phyloP scores from a whole-genome alignment of 1,284 basidiomycete genomes.

The Marasmius oreades region DNA sequence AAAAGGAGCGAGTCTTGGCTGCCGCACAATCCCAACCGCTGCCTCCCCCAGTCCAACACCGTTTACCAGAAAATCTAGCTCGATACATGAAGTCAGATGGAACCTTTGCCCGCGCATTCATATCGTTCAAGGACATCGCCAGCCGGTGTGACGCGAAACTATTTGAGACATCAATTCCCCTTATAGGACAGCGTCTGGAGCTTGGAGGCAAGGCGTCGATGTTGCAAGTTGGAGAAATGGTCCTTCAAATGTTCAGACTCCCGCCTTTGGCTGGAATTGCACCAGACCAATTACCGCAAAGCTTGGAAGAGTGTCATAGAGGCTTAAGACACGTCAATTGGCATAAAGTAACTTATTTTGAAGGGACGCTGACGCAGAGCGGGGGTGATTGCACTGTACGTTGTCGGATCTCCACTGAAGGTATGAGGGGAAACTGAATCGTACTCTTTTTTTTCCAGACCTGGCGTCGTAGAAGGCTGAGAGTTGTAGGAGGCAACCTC shows the following conservation, averaged over 20 bases:
- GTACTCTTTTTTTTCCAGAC: conserved; percentile 43
- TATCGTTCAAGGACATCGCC: conserved; percentile 84
- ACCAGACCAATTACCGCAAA: conserved; percentile 79
- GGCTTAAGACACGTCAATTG: conserved; percentile 86
- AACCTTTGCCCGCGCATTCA: conserved; percentile 76
- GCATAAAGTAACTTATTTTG: conserved; percentile 90
- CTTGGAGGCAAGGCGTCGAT: conserved; percentile 52
- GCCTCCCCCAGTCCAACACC: conserved; percentile 25
- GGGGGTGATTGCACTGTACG: conserved; percentile 93
- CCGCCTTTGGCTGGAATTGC: conserved; percentile 85
- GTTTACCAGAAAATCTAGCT: conserved; percentile 68
- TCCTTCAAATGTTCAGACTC: conserved; percentile 85
- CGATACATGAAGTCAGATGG: conserved; percentile 80
- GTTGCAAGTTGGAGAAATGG: conserved; percentile 73
- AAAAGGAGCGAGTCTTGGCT: conserved; percentile 24
- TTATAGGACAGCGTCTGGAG: conserved; percentile 74
- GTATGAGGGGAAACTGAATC: conserved; percentile 2
- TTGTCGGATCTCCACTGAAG: conserved; percentile 17
- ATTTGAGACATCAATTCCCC: conserved; percentile 81
- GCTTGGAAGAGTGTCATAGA: conserved; percentile 88
- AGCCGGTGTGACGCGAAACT: conserved; percentile 77
- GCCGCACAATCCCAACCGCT: conserved; percentile 35
- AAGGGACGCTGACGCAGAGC: conserved; percentile 91
- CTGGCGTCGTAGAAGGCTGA: conserved; percentile 85
- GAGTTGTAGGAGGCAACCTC: conserved; percentile 83